A percentile compares a stretch with the other conserved stretches of the same genome.
These are phyloP conservation scores for Saccharomyces pastorianus DNA, from an alignment of 1,139 yeast species.

Conservation along the genomic window DNA sequence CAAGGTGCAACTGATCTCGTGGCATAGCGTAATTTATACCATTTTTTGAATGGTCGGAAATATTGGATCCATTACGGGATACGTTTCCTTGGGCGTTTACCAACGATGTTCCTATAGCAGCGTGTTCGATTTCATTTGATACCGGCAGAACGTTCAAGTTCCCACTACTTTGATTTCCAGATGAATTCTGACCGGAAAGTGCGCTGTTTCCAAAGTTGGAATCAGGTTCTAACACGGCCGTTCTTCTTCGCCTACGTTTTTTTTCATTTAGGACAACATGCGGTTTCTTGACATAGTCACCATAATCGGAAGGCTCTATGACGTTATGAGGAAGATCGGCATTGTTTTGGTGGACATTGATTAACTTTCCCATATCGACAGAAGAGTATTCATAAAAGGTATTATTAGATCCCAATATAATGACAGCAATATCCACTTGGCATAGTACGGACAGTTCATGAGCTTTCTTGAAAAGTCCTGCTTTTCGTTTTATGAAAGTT, in stretches of 20 bases:
- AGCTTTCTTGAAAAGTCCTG: conserved; percentile 92
- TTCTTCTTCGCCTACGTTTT: conserved; percentile 18
- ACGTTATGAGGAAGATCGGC: conserved; percentile 41
- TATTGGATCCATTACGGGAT: background rate
- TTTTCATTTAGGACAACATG: conserved; percentile 25
- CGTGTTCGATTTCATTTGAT: background rate
- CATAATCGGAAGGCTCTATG: conserved; percentile 55
- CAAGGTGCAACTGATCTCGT: background rate
- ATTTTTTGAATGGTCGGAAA: background rate
- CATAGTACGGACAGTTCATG: conserved; percentile 89
- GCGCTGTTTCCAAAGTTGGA: background rate
- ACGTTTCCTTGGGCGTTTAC: background rate
- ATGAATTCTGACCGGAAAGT: background rate
- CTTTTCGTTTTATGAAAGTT: conserved; percentile 88
- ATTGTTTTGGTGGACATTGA: conserved; percentile 43
- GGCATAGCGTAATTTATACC: background rate
- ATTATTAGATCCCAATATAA: conserved; percentile 79
- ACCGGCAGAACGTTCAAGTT: background rate
- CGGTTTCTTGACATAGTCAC: conserved; percentile 29
- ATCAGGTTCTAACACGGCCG: background rate
- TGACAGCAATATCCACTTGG: conserved; percentile 86
- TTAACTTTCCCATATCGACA: conserved; percentile 54
- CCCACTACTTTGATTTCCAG: background rate
- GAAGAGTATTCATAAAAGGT: conserved; percentile 72
- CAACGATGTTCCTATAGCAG: background rate